Base-by-base conservation (phyloP, 176 grass and related monocot genomes). In the Rhynchospora tenuis region DNA sequence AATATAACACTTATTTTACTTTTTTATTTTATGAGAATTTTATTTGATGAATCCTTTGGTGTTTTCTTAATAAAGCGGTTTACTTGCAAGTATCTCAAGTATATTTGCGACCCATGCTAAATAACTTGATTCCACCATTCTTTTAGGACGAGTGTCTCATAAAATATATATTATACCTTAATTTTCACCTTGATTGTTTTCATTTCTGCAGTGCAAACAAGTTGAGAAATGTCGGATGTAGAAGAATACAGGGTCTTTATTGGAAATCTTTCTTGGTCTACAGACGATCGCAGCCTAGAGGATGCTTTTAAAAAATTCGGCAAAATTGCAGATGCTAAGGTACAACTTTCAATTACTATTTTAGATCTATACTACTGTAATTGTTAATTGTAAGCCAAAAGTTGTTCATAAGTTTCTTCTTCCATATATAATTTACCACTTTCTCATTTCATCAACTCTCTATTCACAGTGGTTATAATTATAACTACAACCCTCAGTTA, bases 251-350 rank as follows among this genome's bases (percentile, higher is more conserved):
- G 96, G 47, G 93, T 91, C 76, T 99, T 99, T 81, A 86, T 99
- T n/a, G 96, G 96, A 67, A 92, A 94, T 58, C 96, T 99, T 19
- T 92, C 96, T 60, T 99, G 96, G 96, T 85, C 88, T 0, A 99
- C 93, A 47, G 90, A 86, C 55, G 93, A 95, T 62, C 78, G 79
- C 23, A 87, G 90, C 66, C 86, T 99, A 72, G 92, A 88, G 83
- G 88, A 91, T 29, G 96, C 96, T 4, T 99, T 99, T 20, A 65
- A 61, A 3, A 86, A 90, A 55, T 99, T 77, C 50, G 96, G 96
- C 83, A 94, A 93, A 64, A 86, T 99, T 22, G 81, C 92, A 2
- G 96, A 99, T 81, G 91, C 96, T 9, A 99, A 99, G 96, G 96
- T 99, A n/a, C n/a, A n/a, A n/a, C n/a, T 33, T 55, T 4, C 14